Conservation (phyloP, 208 protist genomes). For the Wallacemonas sp. region DNA sequence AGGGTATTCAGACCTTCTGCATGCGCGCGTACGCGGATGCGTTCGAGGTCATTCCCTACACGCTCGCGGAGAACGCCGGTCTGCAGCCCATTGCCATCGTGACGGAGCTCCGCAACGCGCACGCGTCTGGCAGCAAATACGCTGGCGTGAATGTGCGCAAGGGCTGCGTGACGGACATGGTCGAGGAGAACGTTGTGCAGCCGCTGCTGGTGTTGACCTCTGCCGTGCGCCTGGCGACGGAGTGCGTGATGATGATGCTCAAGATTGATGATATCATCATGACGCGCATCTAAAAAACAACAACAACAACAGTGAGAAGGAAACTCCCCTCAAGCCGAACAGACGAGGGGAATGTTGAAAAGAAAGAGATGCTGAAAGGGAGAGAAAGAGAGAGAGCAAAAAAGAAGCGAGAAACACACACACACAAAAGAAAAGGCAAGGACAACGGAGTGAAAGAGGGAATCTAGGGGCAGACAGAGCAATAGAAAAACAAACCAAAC, state of each 20-base stretch:
- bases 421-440: neutral
- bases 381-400: too few species aligned
- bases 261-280: conserved; percentile 95
- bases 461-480: too few species aligned
- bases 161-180: conserved; percentile 97
- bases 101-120: conserved; percentile 97
- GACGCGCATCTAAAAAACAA: conserved; percentile 60
- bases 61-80: conserved; percentile 99
- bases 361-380: too few species aligned
- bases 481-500: too few species aligned
- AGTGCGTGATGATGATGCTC: conserved; percentile 98
- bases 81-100: conserved; percentile 98
- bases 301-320: neutral
- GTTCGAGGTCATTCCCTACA: conserved; percentile 98
- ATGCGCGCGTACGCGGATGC: conserved; percentile 97
- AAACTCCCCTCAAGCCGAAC: neutral
- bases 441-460: neutral
- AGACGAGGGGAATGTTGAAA: too few species aligned
- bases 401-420: too few species aligned
- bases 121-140: conserved; percentile 90
- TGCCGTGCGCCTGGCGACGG: conserved; percentile 97
- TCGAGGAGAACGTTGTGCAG: conserved; percentile 98
- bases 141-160: conserved; percentile 96
- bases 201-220: conserved; percentile 96
- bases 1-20: conserved; percentile 93